Base-by-base conservation (phyloP, 2,329 filamentous ascomycete genomes). In the Fusarium lyarnte region DNA sequence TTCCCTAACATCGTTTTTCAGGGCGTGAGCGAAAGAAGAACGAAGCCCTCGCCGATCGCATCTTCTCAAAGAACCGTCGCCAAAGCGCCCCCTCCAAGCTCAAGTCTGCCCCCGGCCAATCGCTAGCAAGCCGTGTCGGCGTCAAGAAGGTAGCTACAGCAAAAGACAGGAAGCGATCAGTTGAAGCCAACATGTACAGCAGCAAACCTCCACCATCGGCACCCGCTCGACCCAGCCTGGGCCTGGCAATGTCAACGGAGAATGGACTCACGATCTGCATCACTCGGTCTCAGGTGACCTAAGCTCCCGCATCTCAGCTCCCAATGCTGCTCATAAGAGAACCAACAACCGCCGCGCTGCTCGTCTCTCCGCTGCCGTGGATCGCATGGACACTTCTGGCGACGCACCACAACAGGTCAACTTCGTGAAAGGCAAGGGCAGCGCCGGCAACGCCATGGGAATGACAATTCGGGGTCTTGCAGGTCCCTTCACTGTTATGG, bases 181-280 rank as follows among this genome's bases (percentile, higher is more conserved):
- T 66, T 70, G 51, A 76, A 63, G 42, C 51, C 46, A 57, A 57
- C 36, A 54, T 53, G 65, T 45, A 53, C 49, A 66, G 65, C 69
- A 79, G 60, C 77, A 75, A 65, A 74, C 75, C 46, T 76, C 74
- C 23, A 47, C 66, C 36, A 49, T 75, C 65, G 67, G 69, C 46
- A 31, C 71, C 41, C 72, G 74, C 46, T 54, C 73, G 35, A 74
- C 70, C 57, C 70, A 52, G 19, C 63, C 66, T 25, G 83, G 85
- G 35, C 78, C 83, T 19, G 87, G 88, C 70, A 88, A 90, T 79
- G 87, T 92, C 79, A 86, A 92, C 74, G 86, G 87, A 72, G 90
- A 92, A 81, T 93, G 91, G 91, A 90, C 89, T 14, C 91, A 93
- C 79, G 91, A 93, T 74, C 85, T 93, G 7, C 90, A 93, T 80